Evolutionary conservation across 2,329 filamentous ascomycete species (phyloP), one percentile per base, ranked within the genome.

Genomic region (Torrubiella hemipterigena): DNA sequence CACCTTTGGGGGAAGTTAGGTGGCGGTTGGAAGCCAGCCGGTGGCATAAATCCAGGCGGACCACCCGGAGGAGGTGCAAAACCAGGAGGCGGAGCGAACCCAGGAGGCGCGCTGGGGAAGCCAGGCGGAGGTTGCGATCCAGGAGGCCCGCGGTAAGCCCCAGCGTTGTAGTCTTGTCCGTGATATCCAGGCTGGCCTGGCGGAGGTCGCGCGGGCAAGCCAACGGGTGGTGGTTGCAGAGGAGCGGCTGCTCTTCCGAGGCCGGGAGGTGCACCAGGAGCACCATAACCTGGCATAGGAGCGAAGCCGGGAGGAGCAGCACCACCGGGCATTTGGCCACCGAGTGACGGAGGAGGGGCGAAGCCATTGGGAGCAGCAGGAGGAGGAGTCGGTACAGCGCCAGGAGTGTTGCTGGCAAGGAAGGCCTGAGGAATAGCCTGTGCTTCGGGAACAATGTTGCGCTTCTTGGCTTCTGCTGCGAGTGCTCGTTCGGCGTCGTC

Each of bases 401-500:
- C 40, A 20, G 42, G 36, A 2, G 43, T 39, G 29, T 42, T 29
- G 17, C 38, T 31, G 3, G 42, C 37, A 9, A 87, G 71, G 43
- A 93, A 77, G 36, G 77, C 81, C 5, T 81, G 71, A 2, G 84
- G 81, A 31, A 91, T 61, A 15, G 79, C 73, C 48, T 87, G 81
- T 3, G 77, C 71, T 42, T 86, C 80, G 21, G 86, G 81, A 31
- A 85, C 74, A 38, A 98, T 82, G 48, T 94, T 94, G 55, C 95
- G 84, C 52, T 87, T 89, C 60, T 89, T 89, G 35, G 87, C 91
- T 58, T 95, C 83, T 17, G 81, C 78, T 18, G 91, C 91, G 28
- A 98, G 73, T 63, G 85, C 81, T 49, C 91, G 71, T 60, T 98
- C 91, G 18, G 91, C 91, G 45, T 86, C 73, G 53, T 98, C 91